Percentiles rank a stretch among this genome's conserved stretches.
Evolutionary conservation across 1,139 yeast species (phyloP).

Genomic region (Yamadazyma membranifaciens): DNA sequence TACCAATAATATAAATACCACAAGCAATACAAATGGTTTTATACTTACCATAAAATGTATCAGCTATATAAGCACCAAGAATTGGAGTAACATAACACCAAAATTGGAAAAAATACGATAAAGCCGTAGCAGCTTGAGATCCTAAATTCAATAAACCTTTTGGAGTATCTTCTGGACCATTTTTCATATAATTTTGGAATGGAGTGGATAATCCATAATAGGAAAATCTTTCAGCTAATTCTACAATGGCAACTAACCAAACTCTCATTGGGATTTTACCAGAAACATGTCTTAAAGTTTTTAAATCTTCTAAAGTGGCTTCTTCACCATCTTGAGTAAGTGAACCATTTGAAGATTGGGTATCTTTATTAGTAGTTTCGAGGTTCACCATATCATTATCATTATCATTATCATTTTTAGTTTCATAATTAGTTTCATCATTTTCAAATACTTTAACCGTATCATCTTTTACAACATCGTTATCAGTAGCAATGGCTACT

Average conservation of each 20-base stretch:
- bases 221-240: constrained; percentile 81
- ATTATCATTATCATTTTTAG: neutral
- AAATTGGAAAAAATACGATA: constrained; percentile 74
- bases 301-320: constrained; percentile 41
- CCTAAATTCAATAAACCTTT: constrained; percentile 65
- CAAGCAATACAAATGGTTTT: constrained; percentile 65
- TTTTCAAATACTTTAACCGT: neutral
- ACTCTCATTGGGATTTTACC: constrained; percentile 45
- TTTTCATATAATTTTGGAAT: constrained; percentile 76
- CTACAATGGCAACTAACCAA: constrained; percentile 76
- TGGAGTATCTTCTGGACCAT: constrained; percentile 42
- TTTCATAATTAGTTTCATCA: neutral
- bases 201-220: constrained; percentile 79
- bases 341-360: neutral
- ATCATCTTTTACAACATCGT: neutral
- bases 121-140: constrained; percentile 67
- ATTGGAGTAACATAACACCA: constrained; percentile 84
- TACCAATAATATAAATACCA: constrained; percentile 60
- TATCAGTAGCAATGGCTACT: neutral
- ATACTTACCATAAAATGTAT: constrained; percentile 71
- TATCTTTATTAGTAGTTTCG: neutral
- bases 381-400: neutral
- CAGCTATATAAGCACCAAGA: constrained; percentile 75
- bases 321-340: constrained; percentile 22
- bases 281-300: constrained; percentile 40